Percentiles rank a stretch among this genome's conserved stretches.
Evolutionary conservation across 495 filamentous ascomycete species (phyloP).

Genomic region (Talaromyces liani): DNA sequence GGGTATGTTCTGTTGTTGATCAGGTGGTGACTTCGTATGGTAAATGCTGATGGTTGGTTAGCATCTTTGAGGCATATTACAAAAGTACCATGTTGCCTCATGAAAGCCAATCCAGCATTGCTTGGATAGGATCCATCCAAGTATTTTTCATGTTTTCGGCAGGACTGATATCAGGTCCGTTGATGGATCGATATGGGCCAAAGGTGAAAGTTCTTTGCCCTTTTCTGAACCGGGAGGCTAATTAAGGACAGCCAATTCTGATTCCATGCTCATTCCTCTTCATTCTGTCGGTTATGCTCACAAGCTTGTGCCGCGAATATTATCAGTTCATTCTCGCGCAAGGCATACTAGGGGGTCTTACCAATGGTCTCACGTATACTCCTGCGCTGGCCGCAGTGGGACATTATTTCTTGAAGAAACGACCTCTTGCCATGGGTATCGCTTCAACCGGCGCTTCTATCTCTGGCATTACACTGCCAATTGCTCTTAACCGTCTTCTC

Average conservation of each 20-base stretch:
- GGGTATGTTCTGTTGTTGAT: conserved; percentile 20
- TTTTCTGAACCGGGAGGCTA: background rate
- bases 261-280: conserved; percentile 12
- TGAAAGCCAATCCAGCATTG: conserved; percentile 25
- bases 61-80: conserved; percentile 27
- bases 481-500: conserved; percentile 19
- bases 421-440: conserved; percentile 28
- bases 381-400: conserved; percentile 22
- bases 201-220: conserved; percentile 10
- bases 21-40: background rate
- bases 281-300: conserved; percentile 41
- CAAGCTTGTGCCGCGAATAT: conserved; percentile 42
- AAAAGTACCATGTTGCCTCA: conserved; percentile 12
- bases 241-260: conserved; percentile 7
- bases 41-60: background rate
- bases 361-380: conserved; percentile 25
- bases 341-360: conserved; percentile 38
- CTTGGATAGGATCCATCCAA: conserved; percentile 39
- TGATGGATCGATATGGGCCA: conserved; percentile 20
- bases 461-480: conserved; percentile 25
- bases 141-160: conserved; percentile 25
- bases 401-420: conserved; percentile 28
- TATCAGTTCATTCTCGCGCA: conserved; percentile 53
- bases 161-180: conserved; percentile 17
- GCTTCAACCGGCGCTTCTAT: conserved; percentile 26